Percentiles rank a stretch among this genome's conserved stretches.
phyloP scores from a whole-genome alignment of 306 rosid genomes.

The Ammopiptanthus mongolicus region DNA sequence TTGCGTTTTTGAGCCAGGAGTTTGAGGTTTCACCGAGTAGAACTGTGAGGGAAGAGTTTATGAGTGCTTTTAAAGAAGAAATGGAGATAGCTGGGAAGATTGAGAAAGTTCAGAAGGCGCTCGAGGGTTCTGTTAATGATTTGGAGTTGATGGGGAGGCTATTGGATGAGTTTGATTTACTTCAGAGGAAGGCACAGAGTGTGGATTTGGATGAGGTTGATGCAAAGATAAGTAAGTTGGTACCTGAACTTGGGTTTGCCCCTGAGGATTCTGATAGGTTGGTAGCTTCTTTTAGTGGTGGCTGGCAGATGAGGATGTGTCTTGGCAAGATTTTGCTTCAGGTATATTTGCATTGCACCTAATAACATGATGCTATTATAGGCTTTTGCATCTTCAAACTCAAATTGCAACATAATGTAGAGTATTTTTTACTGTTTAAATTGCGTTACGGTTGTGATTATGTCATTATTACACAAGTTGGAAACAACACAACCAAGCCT shows the following conservation, averaged over 20 bases:
- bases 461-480: not conserved
- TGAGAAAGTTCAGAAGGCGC: constrained; percentile 92
- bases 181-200: constrained; percentile 73
- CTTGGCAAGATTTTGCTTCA: constrained; percentile 94
- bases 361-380: not conserved
- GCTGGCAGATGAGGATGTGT: constrained; percentile 99
- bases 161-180: constrained; percentile 87
- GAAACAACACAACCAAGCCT: no score
- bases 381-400: constrained; percentile 8
- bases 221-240: constrained; percentile 70
- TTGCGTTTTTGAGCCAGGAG: constrained; percentile 91
- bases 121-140: constrained; percentile 71
- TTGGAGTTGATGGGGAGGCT: constrained; percentile 94
- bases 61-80: constrained; percentile 87
- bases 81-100: constrained; percentile 71
- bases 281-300: constrained; percentile 94
- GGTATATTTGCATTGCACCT: constrained; percentile 34
- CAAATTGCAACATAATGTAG: not conserved
- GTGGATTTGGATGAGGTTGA: constrained; percentile 72
- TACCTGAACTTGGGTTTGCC: constrained; percentile 87
- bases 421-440: not conserved
- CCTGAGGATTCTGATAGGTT: constrained; percentile 81
- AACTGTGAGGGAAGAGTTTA: constrained; percentile 91
- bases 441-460: not conserved
- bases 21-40: constrained; percentile 78